Evolutionary conservation across 306 rosid genomes (phyloP).

Genomic region (Pyrus communis): DNA sequence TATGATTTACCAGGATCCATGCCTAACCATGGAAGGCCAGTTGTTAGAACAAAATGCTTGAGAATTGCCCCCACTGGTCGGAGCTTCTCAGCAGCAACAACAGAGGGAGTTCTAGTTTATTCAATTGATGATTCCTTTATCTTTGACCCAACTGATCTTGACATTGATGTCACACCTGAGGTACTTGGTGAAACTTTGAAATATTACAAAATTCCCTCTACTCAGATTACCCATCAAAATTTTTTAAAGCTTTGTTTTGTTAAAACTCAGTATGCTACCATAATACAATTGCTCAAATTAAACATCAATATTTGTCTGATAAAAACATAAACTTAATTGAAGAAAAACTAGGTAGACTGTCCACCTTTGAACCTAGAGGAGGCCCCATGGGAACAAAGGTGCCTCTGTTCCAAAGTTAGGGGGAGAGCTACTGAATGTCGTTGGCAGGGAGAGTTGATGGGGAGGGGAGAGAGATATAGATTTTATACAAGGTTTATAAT

Average conservation of each 20-base stretch:
- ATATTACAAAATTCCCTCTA: neutral
- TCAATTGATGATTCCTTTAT: conserved; percentile 86
- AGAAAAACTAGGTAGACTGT: too few relatives aligned
- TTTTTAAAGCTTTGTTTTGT: neutral
- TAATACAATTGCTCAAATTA: neutral
- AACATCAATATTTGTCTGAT: neutral
- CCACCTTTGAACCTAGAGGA: too few relatives aligned
- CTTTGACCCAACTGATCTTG: conserved; percentile 93
- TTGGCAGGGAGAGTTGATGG: too few relatives aligned
- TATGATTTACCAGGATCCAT: conserved; percentile 76
- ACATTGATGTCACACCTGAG: conserved; percentile 95
- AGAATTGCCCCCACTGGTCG: conserved; percentile 94
- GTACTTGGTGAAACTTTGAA: conserved; percentile 26
- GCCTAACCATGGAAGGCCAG: conserved; percentile 78
- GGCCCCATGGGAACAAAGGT: too few relatives aligned
- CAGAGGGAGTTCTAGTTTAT: conserved; percentile 84
- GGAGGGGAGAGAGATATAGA: neutral
- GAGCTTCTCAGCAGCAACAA: conserved; percentile 88
- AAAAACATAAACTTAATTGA: neutral
- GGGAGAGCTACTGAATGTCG: too few relatives aligned
- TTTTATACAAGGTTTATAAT: neutral
- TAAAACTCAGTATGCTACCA: neutral
- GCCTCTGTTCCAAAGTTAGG: too few relatives aligned
- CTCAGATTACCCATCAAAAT: neutral
- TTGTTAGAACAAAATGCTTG: conserved; percentile 69